phyloP scores from a whole-genome alignment of 2,329 filamentous ascomycete genomes.

The Fusarium pseudonygamai region DNA sequence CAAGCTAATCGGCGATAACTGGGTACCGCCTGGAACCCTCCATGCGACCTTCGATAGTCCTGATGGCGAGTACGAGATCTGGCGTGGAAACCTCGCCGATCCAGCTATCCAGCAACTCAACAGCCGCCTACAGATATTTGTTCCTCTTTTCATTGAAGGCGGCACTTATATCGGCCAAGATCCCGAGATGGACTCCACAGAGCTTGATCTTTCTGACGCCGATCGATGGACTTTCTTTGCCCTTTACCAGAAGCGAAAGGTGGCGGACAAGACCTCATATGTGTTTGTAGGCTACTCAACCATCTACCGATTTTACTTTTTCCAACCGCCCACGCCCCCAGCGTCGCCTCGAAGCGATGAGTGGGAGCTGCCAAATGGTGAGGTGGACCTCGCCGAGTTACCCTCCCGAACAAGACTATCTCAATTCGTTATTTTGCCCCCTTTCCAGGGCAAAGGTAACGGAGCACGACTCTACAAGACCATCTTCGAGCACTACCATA shows the following conservation, averaged over 20 bases:
- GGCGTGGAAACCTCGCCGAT: conserved; percentile 80
- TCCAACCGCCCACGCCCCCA: conserved; percentile 59
- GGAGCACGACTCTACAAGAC: conserved; percentile 83
- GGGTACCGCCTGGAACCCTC: conserved; percentile 79
- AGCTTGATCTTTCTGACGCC: conserved; percentile 75
- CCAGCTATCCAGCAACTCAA: conserved; percentile 75
- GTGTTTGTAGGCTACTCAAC: conserved; percentile 90
- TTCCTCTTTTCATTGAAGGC: conserved; percentile 91
- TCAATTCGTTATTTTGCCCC: conserved; percentile 90
- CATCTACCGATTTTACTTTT: conserved; percentile 85
- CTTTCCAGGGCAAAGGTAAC: conserved; percentile 83
- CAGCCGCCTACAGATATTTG: conserved; percentile 82
- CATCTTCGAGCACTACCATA: conserved; percentile 76
- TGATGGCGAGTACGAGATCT: conserved; percentile 80
- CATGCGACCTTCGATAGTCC: conserved; percentile 70
- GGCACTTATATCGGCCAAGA: conserved; percentile 75
- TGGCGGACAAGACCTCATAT: conserved; percentile 67
- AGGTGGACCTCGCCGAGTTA: conserved; percentile 66
- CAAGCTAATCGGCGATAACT: conserved; percentile 54
- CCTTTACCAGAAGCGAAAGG: conserved; percentile 73
- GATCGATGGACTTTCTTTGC: conserved; percentile 94
- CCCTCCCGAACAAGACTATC: conserved; percentile 86
- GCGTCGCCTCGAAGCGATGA: conserved; percentile 48
- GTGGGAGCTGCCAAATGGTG: conserved; percentile 56
- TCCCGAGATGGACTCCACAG: conserved; percentile 62